Conservation (phyloP, 2,329 filamentous ascomycete genomes). For the Colletotrichum lini region DNA sequence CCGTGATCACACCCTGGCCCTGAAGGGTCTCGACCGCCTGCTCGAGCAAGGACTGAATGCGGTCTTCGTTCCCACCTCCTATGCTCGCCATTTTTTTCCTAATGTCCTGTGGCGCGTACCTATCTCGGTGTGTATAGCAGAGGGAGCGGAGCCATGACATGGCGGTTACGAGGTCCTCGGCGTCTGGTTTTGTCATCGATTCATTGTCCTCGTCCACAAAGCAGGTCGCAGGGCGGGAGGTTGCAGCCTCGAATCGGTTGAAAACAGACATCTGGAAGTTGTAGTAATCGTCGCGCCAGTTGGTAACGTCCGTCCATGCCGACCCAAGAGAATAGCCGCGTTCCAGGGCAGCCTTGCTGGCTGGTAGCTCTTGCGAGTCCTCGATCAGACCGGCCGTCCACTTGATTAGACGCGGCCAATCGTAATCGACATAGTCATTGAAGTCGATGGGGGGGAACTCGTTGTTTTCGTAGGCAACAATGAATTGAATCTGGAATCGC, state of each 20-base stretch:
- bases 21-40: slow-evolving; percentile 65
- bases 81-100: slow-evolving; percentile 67
- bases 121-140: slow-evolving; percentile 66
- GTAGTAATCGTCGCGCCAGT: slow-evolving; percentile 73
- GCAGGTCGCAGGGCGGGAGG: slow-evolving; percentile 62
- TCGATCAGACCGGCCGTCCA: slow-evolving; percentile 66
- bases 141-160: slow-evolving; percentile 73
- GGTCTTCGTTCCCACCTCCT: slow-evolving; percentile 54
- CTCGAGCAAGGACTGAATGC: slow-evolving; percentile 60
- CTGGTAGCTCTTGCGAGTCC: slow-evolving; percentile 64
- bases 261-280: slow-evolving; percentile 68
- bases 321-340: slow-evolving; percentile 58
- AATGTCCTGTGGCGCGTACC: slow-evolving; percentile 64
- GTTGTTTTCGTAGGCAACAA: slow-evolving; percentile 75
- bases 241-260: slow-evolving; percentile 68
- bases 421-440: slow-evolving; percentile 73
- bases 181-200: neutral
- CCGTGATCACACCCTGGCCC: slow-evolving; percentile 68
- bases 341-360: slow-evolving; percentile 60
- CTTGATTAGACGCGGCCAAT: slow-evolving; percentile 76
- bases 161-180: slow-evolving; percentile 59
- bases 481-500: slow-evolving; percentile 76
- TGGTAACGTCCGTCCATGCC: slow-evolving; percentile 50
- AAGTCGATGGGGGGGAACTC: slow-evolving; percentile 75
- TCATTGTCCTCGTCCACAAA: slow-evolving; percentile 46